These are phyloP conservation scores for Bathelium albidoporum DNA, from an alignment of 495 filamentous ascomycete genomes.

Conservation along the genomic window DNA sequence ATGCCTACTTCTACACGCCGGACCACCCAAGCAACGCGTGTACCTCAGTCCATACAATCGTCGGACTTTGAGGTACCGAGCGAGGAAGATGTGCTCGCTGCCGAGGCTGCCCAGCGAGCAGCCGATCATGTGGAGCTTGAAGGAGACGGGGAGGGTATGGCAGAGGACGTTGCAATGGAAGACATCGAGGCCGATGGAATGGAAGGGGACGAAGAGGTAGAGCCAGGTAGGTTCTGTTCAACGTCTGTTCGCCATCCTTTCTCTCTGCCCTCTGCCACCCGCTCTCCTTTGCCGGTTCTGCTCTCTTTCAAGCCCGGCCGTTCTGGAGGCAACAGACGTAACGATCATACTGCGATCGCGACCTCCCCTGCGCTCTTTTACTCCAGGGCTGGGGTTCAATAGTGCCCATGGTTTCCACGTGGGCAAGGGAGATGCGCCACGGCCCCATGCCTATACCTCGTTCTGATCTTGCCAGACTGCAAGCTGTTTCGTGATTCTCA, in stretches of 20 bases:
- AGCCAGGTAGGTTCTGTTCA: not conserved
- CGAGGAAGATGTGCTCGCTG: not conserved
- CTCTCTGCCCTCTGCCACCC: not conserved
- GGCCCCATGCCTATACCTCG: not conserved
- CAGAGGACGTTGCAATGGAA: not conserved
- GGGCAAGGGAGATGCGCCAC: not conserved
- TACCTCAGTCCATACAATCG: not conserved
- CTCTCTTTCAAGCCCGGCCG: not conserved
- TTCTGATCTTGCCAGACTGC: not conserved
- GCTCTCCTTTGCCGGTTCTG: not conserved
- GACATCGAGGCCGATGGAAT: not conserved
- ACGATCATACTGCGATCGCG: not conserved
- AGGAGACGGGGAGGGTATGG: not conserved
- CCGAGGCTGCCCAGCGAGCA: not conserved
- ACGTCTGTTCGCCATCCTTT: not conserved
- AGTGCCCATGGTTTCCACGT: not conserved
- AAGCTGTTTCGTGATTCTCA: not conserved
- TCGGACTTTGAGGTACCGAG: not conserved
- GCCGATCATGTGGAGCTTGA: not conserved
- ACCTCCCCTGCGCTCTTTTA: not conserved
- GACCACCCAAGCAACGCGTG: not conserved
- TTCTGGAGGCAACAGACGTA: not conserved
- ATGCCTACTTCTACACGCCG: not conserved
- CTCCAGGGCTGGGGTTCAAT: not conserved
- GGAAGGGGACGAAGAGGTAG: not conserved